A percentile compares a stretch with the other conserved stretches of the same genome.
Conservation (phyloP, 2,329 filamentous ascomycete species). For the Diaporthe nobilis region DNA sequence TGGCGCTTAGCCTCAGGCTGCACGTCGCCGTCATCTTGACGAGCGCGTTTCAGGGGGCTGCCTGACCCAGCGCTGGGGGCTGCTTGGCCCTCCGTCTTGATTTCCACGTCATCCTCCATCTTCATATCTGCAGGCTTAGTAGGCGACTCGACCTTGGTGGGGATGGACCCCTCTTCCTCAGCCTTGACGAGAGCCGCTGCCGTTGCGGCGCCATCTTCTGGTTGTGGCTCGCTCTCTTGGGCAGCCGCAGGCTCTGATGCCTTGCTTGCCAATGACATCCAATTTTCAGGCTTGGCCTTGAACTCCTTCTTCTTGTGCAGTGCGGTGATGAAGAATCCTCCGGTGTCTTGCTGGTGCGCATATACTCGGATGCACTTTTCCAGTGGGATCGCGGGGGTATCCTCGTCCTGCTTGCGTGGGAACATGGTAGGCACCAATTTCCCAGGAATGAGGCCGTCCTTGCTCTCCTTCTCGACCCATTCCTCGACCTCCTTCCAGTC, state of each 20-base stretch:
- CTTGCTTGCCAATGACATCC: constrained; percentile 51
- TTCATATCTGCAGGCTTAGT: constrained; percentile 43
- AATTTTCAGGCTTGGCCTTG: constrained; percentile 79
- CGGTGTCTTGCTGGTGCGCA: constrained; percentile 95
- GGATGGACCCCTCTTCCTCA: constrained; percentile 29
- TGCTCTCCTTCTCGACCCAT: constrained; percentile 69
- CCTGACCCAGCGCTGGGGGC: not conserved
- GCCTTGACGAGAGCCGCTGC: constrained; percentile 33
- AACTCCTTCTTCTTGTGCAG: constrained; percentile 93
- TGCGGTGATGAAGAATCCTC: constrained; percentile 97
- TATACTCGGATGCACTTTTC: constrained; percentile 95
- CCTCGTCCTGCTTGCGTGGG: constrained; percentile 68
- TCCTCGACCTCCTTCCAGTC: constrained; percentile 87
- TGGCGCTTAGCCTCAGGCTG: constrained; percentile 35
- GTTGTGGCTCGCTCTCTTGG: constrained; percentile 27
- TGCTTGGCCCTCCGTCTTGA: constrained; percentile 35
- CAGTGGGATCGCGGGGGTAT: constrained; percentile 78
- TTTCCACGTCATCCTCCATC: constrained; percentile 42
- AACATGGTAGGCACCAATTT: constrained; percentile 89
- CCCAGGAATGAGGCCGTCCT: constrained; percentile 72
- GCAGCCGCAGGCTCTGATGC: not conserved
- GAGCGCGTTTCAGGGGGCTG: constrained; percentile 40
- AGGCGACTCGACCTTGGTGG: constrained; percentile 36
- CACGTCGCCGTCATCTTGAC: constrained; percentile 39
- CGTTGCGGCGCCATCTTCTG: constrained; percentile 28